phyloP scores from a whole-genome alignment of 2,329 filamentous ascomycete species.

The Thyridium curvatum region DNA sequence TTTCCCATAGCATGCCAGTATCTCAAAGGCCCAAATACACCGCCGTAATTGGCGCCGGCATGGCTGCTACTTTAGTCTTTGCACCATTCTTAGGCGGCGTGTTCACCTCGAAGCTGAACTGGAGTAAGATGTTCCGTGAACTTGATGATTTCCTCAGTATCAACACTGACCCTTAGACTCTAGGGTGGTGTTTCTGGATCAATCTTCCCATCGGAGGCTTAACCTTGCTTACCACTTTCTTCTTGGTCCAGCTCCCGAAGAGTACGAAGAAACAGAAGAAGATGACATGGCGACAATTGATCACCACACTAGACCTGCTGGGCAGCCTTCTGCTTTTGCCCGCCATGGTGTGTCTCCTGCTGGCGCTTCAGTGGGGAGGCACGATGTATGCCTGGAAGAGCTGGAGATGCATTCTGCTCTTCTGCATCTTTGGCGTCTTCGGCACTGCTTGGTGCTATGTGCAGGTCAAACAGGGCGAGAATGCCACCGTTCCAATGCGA shows the following conservation, averaged over 20 bases:
- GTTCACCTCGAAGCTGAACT: slow-evolving; percentile 4
- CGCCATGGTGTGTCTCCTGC: slow-evolving; percentile 34
- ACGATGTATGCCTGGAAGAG: slow-evolving; percentile 29
- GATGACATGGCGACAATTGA: not conserved
- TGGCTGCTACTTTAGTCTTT: slow-evolving; percentile 5
- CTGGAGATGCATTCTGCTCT: slow-evolving; percentile 29
- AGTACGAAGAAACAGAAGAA: slow-evolving; percentile 3
- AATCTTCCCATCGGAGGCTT: slow-evolving; percentile 9
- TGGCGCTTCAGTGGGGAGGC: slow-evolving; percentile 43
- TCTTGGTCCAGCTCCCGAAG: slow-evolving; percentile 15
- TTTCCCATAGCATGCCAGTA: slow-evolving; percentile 3
- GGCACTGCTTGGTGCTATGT: slow-evolving; percentile 23
- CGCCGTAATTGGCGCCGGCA: slow-evolving; percentile 3
- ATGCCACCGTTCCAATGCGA: slow-evolving; percentile 33
- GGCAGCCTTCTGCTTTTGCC: slow-evolving; percentile 8
- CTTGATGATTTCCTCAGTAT: not conserved
- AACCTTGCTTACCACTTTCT: slow-evolving; percentile 12
- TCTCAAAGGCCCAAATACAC: slow-evolving; percentile 7
- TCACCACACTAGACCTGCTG: slow-evolving; percentile 4
- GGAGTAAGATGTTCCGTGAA: slow-evolving; percentile 1
- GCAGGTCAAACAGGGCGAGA: slow-evolving; percentile 28
- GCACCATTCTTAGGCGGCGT: slow-evolving; percentile 7
- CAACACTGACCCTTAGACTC: too few species aligned
- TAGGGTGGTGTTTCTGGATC: slow-evolving; percentile 11
- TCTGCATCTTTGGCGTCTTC: slow-evolving; percentile 26